phyloP scores from a whole-genome alignment of 2,329 filamentous ascomycete genomes.

The Epichloe typhina region DNA sequence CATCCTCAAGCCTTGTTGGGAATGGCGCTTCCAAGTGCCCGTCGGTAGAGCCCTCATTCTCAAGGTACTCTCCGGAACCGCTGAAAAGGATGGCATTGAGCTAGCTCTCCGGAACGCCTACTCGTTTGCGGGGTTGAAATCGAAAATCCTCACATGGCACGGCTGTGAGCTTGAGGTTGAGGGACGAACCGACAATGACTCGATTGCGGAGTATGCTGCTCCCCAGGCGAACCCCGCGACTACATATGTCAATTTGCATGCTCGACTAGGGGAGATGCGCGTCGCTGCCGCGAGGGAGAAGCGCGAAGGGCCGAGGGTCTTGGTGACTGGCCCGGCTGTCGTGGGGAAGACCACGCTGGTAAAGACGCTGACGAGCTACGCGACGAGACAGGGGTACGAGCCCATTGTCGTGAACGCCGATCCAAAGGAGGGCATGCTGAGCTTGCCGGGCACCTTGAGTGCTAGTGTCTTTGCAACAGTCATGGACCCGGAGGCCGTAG shows the following conservation, averaged over 20 bases:
- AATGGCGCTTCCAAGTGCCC: slow-evolving; percentile 69
- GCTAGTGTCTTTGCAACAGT: slow-evolving; percentile 78
- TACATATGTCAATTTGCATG: slow-evolving; percentile 74
- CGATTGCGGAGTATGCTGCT: slow-evolving; percentile 48
- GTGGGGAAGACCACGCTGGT: slow-evolving; percentile 74
- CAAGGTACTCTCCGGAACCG: slow-evolving; percentile 65
- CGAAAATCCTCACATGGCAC: slow-evolving; percentile 83
- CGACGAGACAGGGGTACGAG: slow-evolving; percentile 55
- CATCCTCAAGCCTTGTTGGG: slow-evolving; percentile 48
- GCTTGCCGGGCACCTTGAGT: slow-evolving; percentile 68
- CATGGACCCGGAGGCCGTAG: slow-evolving; percentile 66
- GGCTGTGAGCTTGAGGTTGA: slow-evolving; percentile 76
- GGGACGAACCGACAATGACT: slow-evolving; percentile 41
- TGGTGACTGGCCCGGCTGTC: slow-evolving; percentile 67
- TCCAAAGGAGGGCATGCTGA: slow-evolving; percentile 65
- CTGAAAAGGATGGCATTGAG: slow-evolving; percentile 91
- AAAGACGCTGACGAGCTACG: slow-evolving; percentile 68
- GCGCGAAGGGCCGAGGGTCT: slow-evolving; percentile 59
- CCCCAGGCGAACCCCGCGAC: slow-evolving; percentile 71
- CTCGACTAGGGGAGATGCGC: slow-evolving; percentile 65
- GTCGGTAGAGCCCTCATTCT: slow-evolving; percentile 29
- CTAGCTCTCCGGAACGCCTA: slow-evolving; percentile 71
- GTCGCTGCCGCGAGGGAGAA: slow-evolving; percentile 38
- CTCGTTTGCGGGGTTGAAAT: slow-evolving; percentile 68
- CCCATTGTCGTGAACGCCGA: slow-evolving; percentile 78